Percentiles rank a stretch among this genome's conserved stretches.
These are phyloP conservation scores for Ganoderma lingzhi DNA, from an alignment of 1,284 basidiomycete species.

Conservation along the genomic window DNA sequence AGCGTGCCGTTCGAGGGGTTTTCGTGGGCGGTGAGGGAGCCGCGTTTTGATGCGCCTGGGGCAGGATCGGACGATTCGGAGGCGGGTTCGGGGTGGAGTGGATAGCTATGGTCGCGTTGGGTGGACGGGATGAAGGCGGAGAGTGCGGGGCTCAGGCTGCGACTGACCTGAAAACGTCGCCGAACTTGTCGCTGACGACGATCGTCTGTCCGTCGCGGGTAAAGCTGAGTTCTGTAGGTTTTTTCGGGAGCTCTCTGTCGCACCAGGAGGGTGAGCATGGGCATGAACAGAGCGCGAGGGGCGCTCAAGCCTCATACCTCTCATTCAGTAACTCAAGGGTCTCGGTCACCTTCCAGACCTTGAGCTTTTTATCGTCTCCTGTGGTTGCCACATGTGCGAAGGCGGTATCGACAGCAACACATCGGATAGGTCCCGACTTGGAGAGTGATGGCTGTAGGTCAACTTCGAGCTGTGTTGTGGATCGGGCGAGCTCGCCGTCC, in stretches of 20 bases:
- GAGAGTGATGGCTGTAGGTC: slow-evolving; percentile 45
- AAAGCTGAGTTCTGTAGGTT: slow-evolving; percentile 71
- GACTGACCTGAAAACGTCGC: slow-evolving; percentile 80
- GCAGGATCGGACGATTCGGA: slow-evolving; percentile 11
- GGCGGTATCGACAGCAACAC: slow-evolving; percentile 59
- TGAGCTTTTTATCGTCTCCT: slow-evolving; percentile 84
- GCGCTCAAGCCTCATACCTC: too few relatives aligned
- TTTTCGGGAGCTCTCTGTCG: slow-evolving; percentile 77
- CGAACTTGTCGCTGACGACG: slow-evolving; percentile 86
- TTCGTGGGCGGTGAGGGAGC: slow-evolving; percentile 66
- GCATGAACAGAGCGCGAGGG: not conserved
- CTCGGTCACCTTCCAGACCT: slow-evolving; percentile 70
- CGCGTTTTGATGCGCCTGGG: slow-evolving; percentile 39
- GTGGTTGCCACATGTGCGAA: slow-evolving; percentile 66
- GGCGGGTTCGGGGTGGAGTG: slow-evolving; percentile 41
- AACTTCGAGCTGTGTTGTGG: slow-evolving; percentile 47
- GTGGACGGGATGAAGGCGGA: not conserved
- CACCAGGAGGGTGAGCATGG: not conserved
- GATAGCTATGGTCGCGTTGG: slow-evolving; percentile 53
- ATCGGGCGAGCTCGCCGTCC: slow-evolving; percentile 59
- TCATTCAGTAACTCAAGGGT: slow-evolving; percentile 63
- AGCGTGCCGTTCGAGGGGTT: slow-evolving; percentile 80
- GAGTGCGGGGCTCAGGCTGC: not conserved
- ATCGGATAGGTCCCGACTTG: slow-evolving; percentile 68
- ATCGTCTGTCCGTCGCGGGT: slow-evolving; percentile 66